These are phyloP conservation scores for Botrytis tulipae DNA, from an alignment of 2,329 filamentous ascomycete species.

Conservation along the genomic window DNA sequence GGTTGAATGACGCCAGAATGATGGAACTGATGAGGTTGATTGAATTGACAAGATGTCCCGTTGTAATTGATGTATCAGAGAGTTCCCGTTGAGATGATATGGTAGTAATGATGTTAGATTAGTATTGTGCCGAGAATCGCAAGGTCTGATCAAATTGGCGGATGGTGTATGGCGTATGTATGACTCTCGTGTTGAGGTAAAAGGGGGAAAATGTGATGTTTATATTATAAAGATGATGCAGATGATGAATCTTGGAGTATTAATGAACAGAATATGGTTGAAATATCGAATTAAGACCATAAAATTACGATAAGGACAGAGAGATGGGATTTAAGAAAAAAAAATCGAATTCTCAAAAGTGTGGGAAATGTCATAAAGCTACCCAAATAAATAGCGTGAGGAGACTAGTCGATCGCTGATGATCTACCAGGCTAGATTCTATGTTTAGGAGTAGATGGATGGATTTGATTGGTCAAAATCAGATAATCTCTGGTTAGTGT, in stretches of 20 bases:
- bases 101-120: background rate
- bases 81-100: background rate
- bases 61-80: background rate
- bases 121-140: accelerated
- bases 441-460: background rate
- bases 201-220: background rate
- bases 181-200: background rate
- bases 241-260: background rate
- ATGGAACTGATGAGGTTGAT: background rate
- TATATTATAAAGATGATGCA: background rate
- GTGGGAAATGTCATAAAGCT: background rate
- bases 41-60: background rate
- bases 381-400: background rate
- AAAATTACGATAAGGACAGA: background rate
- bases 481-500: background rate
- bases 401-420: background rate
- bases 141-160: background rate
- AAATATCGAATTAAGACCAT: background rate
- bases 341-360: background rate
- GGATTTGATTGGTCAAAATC: background rate
- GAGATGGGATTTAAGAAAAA: background rate
- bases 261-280: background rate
- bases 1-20: background rate
- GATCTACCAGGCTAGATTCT: background rate
- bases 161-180: background rate